These are phyloP conservation scores for Phellinidium pouzarii DNA, from an alignment of 1,284 basidiomycete species.

Conservation along the genomic window DNA sequence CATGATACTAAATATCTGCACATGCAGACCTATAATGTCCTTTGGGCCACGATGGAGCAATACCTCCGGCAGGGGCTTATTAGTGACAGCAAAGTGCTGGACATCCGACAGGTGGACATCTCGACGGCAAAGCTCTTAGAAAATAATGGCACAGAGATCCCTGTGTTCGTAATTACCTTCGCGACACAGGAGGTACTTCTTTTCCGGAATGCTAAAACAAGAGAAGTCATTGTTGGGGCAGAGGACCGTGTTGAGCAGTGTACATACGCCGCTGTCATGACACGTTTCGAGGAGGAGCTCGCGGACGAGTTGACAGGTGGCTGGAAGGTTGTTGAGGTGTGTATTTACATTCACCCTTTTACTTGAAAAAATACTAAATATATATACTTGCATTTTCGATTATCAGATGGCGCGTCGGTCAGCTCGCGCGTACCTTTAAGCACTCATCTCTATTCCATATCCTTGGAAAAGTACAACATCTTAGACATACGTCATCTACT, in stretches of 20 bases:
- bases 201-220: conserved; percentile 86
- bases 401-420: conserved; percentile 34
- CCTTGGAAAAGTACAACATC: conserved; percentile 3
- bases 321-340: conserved; percentile 96
- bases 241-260: conserved; percentile 91
- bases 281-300: conserved; percentile 79
- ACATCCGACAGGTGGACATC: conserved; percentile 86
- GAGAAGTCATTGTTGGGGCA: conserved; percentile 80
- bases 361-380: too few relatives aligned
- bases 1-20: conserved; percentile 4
- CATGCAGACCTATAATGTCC: conserved; percentile 86
- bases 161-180: conserved; percentile 92
- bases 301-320: conserved; percentile 92
- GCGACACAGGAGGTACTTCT: conserved; percentile 90
- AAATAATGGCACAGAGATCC: conserved; percentile 54
- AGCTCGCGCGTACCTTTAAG: conserved; percentile 32
- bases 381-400: not conserved
- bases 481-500: not conserved
- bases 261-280: conserved; percentile 89
- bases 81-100: conserved; percentile 87
- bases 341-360: conserved; percentile 24
- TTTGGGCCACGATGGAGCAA: conserved; percentile 96
- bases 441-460: not conserved
- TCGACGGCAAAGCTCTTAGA: conserved; percentile 84
- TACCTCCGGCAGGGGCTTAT: conserved; percentile 87